Conservation (phyloP, 805 yeast genomes). For the Candida ipomoeae region DNA sequence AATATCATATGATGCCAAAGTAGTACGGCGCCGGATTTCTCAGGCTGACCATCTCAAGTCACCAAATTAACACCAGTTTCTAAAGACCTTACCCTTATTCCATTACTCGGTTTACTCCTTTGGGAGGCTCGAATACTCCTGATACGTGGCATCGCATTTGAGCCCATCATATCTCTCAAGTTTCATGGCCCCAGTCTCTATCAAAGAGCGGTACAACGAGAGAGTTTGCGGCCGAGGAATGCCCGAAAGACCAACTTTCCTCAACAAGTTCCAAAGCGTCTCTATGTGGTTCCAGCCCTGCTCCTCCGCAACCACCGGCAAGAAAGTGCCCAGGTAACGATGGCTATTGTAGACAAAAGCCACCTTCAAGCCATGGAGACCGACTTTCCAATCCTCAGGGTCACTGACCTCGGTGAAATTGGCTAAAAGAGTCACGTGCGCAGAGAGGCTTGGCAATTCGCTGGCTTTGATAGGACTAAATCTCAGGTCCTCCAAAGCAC, state of each 20-base stretch:
- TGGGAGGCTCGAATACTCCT: slow-evolving; percentile 16
- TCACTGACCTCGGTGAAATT: slow-evolving; percentile 51
- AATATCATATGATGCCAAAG: too few species aligned
- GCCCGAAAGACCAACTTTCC: slow-evolving; percentile 57
- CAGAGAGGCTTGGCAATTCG: slow-evolving; percentile 56
- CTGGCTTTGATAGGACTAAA: slow-evolving; percentile 56
- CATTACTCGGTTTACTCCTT: not conserved
- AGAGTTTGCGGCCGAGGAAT: slow-evolving; percentile 11
- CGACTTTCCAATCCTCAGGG: slow-evolving; percentile 73
- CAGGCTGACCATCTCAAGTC: too few species aligned
- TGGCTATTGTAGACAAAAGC: slow-evolving; percentile 40
- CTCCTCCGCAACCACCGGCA: slow-evolving; percentile 88
- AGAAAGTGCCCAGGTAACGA: slow-evolving; percentile 67
- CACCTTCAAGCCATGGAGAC: slow-evolving; percentile 75
- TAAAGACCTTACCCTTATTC: too few species aligned
- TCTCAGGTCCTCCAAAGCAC: slow-evolving; percentile 74
- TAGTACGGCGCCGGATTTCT: too few species aligned
- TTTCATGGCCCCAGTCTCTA: slow-evolving; percentile 31
- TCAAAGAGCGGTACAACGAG: slow-evolving; percentile 26
- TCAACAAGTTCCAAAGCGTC: slow-evolving; percentile 65
- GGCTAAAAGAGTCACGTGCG: slow-evolving; percentile 60
- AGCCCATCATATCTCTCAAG: slow-evolving; percentile 36
- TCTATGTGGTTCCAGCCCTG: slow-evolving; percentile 75
- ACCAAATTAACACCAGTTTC: too few species aligned
- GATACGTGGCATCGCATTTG: slow-evolving; percentile 24